Percentiles rank a stretch among this genome's conserved stretches.
phyloP scores from a whole-genome alignment of 2,329 filamentous ascomycete genomes.

The Claviceps sp. region DNA sequence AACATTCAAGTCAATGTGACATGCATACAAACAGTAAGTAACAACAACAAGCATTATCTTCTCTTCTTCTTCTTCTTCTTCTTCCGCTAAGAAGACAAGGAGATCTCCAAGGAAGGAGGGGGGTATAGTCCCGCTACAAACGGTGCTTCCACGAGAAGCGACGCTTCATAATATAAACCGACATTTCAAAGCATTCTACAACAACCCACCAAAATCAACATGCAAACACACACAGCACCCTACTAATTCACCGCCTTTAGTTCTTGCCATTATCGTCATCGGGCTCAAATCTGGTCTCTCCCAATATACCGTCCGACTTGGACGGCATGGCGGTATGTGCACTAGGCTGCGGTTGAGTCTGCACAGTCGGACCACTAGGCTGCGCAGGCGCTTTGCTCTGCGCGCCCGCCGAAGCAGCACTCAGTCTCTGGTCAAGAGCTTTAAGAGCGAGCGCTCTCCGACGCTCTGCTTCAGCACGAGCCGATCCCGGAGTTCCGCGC shows the following conservation, averaged over 20 bases:
- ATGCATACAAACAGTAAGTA: too few species aligned
- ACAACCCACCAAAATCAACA: not conserved
- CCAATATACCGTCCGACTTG: conserved; percentile 42
- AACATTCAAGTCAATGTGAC: too few species aligned
- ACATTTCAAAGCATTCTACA: not conserved
- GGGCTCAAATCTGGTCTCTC: conserved; percentile 57
- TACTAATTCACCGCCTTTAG: conserved; percentile 4
- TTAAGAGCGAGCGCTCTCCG: conserved; percentile 79
- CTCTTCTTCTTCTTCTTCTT: too few species aligned
- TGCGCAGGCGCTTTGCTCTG: conserved; percentile 15
- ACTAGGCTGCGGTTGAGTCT: conserved; percentile 41
- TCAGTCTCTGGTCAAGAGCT: conserved; percentile 80
- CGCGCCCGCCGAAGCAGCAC: conserved; percentile 57
- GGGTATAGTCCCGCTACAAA: not conserved
- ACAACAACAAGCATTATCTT: too few species aligned
- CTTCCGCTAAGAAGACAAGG: too few species aligned
- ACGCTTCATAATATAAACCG: not conserved
- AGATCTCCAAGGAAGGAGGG: too few species aligned
- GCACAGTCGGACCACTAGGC: conserved; percentile 40
- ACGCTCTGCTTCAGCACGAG: conserved; percentile 83
- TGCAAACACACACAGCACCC: not conserved
- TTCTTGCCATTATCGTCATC: conserved; percentile 35
- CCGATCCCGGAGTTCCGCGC: conserved; percentile 48
- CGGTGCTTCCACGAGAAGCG: not conserved
- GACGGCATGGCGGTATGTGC: conserved; percentile 46